Evolutionary conservation across 441 rosid species (phyloP).

Genomic region (Biscutella laevigata): DNA sequence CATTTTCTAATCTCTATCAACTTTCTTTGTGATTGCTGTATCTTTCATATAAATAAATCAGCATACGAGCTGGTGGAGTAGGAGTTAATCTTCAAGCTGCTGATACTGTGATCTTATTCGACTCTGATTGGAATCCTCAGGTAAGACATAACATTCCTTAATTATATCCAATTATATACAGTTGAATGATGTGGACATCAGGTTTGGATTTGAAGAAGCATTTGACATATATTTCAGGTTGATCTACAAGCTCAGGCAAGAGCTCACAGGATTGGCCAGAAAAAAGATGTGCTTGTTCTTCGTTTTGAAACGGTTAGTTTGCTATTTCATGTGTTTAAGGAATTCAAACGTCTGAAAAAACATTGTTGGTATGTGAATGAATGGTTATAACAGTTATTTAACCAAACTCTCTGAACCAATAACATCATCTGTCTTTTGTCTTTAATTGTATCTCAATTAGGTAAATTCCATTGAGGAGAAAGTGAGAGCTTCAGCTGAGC

Average conservation of each 20-base stretch:
- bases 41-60: conserved; percentile 1
- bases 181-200: conserved; percentile 1
- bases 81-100: conserved; percentile 96
- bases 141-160: conserved; percentile 29
- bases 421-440: no score
- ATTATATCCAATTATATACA: background rate
- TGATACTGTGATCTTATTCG: conserved; percentile 85
- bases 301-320: conserved; percentile 80
- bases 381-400: no score
- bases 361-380: no score
- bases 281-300: conserved; percentile 86
- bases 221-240: conserved; percentile 12
- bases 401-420: no score
- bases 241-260: conserved; percentile 66
- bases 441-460: no score
- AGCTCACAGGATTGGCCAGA: conserved; percentile 96
- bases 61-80: conserved; percentile 89
- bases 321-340: background rate
- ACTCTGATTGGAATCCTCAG: conserved; percentile 95
- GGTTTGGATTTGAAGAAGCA: background rate
- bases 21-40: conserved; percentile 1
- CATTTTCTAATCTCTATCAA: no score
- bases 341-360: background rate
- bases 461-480: conserved; percentile 92
- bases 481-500: conserved; percentile 95